Percentiles rank a stretch among this genome's conserved stretches.
phyloP scores from a whole-genome alignment of 1,139 yeast species.

The Suhomyces ambrosiae region DNA sequence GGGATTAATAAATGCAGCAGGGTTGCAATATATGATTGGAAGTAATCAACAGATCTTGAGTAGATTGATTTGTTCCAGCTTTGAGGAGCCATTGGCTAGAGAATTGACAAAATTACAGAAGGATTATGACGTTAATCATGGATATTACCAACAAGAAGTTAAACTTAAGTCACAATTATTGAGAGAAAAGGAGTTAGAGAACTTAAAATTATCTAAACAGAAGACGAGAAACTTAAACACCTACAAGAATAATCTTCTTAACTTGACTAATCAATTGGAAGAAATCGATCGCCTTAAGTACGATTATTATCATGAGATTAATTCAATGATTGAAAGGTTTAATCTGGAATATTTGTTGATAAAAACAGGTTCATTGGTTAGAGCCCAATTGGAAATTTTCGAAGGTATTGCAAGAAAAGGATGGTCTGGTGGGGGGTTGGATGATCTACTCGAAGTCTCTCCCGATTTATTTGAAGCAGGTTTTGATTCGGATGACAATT shows the following conservation, averaged over 20 bases:
- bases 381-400: slow-evolving; percentile 79
- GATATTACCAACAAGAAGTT: slow-evolving; percentile 55
- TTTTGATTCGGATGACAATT: slow-evolving; percentile 13
- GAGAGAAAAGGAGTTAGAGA: slow-evolving; percentile 57
- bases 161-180: slow-evolving; percentile 52
- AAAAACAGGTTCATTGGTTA: slow-evolving; percentile 63
- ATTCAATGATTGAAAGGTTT: slow-evolving; percentile 47
- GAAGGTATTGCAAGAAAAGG: slow-evolving; percentile 85
- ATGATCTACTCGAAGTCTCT: slow-evolving; percentile 57
- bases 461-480: slow-evolving; percentile 51
- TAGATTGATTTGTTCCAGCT: slow-evolving; percentile 51
- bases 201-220: slow-evolving; percentile 54
- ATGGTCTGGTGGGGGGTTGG: slow-evolving; percentile 85
- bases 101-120: slow-evolving; percentile 45
- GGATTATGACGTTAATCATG: slow-evolving; percentile 47
- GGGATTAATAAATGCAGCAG: slow-evolving; percentile 73
- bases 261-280: slow-evolving; percentile 72
- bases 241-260: slow-evolving; percentile 66
- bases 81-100: slow-evolving; percentile 56
- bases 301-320: slow-evolving; percentile 69
- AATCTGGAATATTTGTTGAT: slow-evolving; percentile 53
- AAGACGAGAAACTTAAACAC: slow-evolving; percentile 61
- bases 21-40: slow-evolving; percentile 73
- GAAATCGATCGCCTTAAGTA: slow-evolving; percentile 76
- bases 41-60: slow-evolving; percentile 77